Conservation (phyloP, 768 basidiomycete genomes). For the Lenzites betulinus region DNA sequence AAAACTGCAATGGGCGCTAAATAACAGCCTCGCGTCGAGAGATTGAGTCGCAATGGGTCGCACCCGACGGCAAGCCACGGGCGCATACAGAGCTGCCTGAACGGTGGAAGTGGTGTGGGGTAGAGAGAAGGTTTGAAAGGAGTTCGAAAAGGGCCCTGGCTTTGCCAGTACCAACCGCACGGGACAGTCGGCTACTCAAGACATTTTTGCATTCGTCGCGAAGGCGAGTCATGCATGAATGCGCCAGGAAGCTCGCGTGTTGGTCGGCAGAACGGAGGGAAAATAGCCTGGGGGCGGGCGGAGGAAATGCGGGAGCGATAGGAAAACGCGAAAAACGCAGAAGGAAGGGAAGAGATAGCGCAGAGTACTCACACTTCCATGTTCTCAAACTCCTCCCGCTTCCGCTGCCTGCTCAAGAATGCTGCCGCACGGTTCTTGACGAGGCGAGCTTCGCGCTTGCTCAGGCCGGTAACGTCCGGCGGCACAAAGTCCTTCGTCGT, state of each 20-base stretch:
- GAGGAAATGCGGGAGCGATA: neutral
- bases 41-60: neutral
- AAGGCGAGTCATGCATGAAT: neutral
- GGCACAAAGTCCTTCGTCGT: constrained; percentile 83
- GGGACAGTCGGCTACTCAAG: neutral
- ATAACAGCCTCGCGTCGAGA: neutral
- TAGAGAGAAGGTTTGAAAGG: neutral
- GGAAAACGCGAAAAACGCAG: constrained; percentile 4
- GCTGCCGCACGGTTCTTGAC: constrained; percentile 93
- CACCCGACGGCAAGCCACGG: neutral
- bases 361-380: constrained; percentile 79
- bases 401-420: constrained; percentile 87
- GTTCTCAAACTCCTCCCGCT: constrained; percentile 87
- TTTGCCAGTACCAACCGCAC: neutral
- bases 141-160: neutral
- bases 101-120: neutral
- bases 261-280: neutral
- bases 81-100: no score
- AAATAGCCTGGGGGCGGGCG: neutral
- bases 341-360: constrained; percentile 12
- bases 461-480: constrained; percentile 84
- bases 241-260: neutral
- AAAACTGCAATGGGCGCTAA: neutral
- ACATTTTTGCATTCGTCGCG: neutral
- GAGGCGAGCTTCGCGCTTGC: constrained; percentile 87